phyloP scores from a whole-genome alignment of 306 rosid species.

The Rosa persica region DNA sequence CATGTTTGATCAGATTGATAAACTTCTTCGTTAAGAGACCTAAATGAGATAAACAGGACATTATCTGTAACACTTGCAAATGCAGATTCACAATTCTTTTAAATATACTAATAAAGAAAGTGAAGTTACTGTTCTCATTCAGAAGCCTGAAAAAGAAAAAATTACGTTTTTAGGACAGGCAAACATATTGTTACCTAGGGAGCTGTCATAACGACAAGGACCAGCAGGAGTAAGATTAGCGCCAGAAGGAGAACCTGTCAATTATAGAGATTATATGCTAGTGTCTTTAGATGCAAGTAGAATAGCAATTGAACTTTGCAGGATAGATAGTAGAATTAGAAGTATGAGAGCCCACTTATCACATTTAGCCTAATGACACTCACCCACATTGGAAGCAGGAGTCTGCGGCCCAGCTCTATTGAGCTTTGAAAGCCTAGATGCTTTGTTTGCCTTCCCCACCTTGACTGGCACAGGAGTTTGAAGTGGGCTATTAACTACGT shows the following conservation, averaged over 20 bases:
- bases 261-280: slow-evolving; percentile 22
- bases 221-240: slow-evolving; percentile 87
- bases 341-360: slow-evolving; percentile 14
- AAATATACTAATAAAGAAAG: not conserved
- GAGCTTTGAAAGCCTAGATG: slow-evolving; percentile 69
- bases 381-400: slow-evolving; percentile 70
- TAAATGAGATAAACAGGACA: slow-evolving; percentile 27
- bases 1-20: slow-evolving; percentile 88
- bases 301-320: not conserved
- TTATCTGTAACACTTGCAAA: slow-evolving; percentile 19
- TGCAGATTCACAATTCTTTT: not conserved
- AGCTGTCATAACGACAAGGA: slow-evolving; percentile 98
- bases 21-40: slow-evolving; percentile 95
- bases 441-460: slow-evolving; percentile 66
- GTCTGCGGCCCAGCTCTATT: slow-evolving; percentile 74
- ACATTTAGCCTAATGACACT: slow-evolving; percentile 31
- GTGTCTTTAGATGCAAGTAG: slow-evolving; percentile 14
- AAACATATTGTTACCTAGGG: slow-evolving; percentile 61
- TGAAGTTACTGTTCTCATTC: not conserved
- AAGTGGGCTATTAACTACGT: slow-evolving; percentile 47
- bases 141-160: slow-evolving; percentile 5
- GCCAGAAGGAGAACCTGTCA: slow-evolving; percentile 89
- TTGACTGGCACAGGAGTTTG: slow-evolving; percentile 75
- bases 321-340: not conserved
- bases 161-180: slow-evolving; percentile 9